Base-by-base conservation (phyloP, 192 early-diverging fungal genomes). In the Linnemannia elongata region DNA sequence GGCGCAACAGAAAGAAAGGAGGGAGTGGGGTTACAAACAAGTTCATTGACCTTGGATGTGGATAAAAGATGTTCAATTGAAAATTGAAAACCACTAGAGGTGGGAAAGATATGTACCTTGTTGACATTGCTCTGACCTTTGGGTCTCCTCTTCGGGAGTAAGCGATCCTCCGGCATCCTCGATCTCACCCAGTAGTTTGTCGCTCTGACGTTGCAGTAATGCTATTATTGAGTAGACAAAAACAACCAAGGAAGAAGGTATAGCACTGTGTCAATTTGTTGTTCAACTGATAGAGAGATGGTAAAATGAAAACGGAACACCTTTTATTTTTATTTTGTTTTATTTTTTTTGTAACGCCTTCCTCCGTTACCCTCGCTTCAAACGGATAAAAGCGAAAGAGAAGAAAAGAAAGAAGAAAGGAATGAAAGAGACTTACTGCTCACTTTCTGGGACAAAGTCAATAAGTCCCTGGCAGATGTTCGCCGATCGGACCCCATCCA, bases 371-470 rank as follows among this genome's bases (percentile, higher is more conserved):
- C 49, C 20, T 3, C 15, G 22, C 20, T 15, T 22, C 4, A 18
- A 52, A 52, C 6, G 49, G 22, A 2, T 52, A 52, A 9, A 71
- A 42, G 13, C 8, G 69, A 20, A 71, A 24, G 18, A 22, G 38
- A 47, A 13, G 44, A 4, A 66, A 27, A 57, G n/a, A 57, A 5
- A 20, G 8, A 54, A 22, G 33, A 30, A n/a, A 41, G 38, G 7
- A 52, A 7, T 42, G 20, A 13, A 47, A 42, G n/a, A 52, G 33
- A 81, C 85, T 81, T 87, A 87, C 85, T 79, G 76, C 79, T 81
- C 69, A 81, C 85, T 78, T 87, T 87, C 41, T 87, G 85, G 49
- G 85, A 79, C 85, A 87, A 27, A 33, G 85, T 63, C 72, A 87
- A 70, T 47, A 87, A 57, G 79, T 87, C 85, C 72, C 79, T 81